These are phyloP conservation scores for Medicago arabica DNA, from an alignment of 306 rosid species.

Conservation along the genomic window DNA sequence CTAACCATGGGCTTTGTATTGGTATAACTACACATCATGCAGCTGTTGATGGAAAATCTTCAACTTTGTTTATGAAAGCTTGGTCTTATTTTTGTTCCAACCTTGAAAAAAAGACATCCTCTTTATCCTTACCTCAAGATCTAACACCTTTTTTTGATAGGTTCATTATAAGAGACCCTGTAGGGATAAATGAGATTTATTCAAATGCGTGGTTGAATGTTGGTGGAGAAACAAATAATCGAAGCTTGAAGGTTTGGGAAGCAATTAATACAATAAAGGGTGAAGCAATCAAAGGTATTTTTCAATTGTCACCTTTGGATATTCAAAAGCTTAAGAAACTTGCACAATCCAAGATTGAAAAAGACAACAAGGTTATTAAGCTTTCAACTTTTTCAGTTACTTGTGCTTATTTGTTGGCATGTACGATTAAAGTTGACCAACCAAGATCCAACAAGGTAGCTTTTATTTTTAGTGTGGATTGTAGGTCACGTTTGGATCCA, in stretches of 20 bases:
- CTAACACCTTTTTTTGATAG: conserved; percentile 58
- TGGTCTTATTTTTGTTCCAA: conserved; percentile 53
- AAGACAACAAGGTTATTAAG: not conserved
- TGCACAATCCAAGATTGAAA: not conserved
- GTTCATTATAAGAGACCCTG: conserved; percentile 43
- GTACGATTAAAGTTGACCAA: conserved; percentile 38
- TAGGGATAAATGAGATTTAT: conserved; percentile 36
- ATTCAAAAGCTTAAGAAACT: conserved; percentile 37
- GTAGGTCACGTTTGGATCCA: conserved; percentile 46
- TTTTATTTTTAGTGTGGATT: conserved; percentile 42
- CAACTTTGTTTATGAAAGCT: conserved; percentile 44
- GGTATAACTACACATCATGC: conserved; percentile 50
- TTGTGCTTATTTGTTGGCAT: conserved; percentile 41
- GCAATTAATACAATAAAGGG: not conserved
- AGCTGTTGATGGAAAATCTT: conserved; percentile 42
- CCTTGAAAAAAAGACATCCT: not conserved
- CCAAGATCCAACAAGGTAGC: not conserved
- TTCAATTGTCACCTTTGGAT: conserved; percentile 39
- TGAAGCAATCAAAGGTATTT: conserved; percentile 43
- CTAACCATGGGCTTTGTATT: conserved; percentile 43
- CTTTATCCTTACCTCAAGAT: conserved; percentile 15
- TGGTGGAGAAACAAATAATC: conserved; percentile 30
- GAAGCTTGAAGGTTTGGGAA: conserved; percentile 43
- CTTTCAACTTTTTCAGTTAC: conserved; percentile 48
- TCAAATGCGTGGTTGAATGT: conserved; percentile 22